Evolutionary conservation across 805 yeast genomes (phyloP).

Genomic region (Monosporozyma solicola): DNA sequence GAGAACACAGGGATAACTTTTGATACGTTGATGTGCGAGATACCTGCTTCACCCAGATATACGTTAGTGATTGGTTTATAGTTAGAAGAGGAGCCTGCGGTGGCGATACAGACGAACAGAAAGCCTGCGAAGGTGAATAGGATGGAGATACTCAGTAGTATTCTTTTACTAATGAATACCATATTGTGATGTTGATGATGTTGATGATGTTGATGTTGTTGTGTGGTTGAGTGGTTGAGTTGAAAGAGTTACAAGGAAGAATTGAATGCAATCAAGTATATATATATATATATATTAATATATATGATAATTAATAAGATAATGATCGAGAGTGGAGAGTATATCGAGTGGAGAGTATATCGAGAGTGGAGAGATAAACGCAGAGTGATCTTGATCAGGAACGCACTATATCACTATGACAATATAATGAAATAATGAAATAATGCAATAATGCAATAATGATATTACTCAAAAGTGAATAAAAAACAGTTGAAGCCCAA

Average conservation of each 20-base stretch:
- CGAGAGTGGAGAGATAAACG: too few species aligned
- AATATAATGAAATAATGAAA: too few species aligned
- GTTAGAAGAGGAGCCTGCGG: constrained; percentile 27
- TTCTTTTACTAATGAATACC: constrained; percentile 3
- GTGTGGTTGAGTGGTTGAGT: not conserved
- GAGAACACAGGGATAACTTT: constrained; percentile 26
- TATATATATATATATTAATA: too few species aligned
- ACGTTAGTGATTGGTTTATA: constrained; percentile 25
- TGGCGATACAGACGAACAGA: constrained; percentile 23
- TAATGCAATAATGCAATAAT: too few species aligned
- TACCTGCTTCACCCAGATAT: constrained; percentile 27
- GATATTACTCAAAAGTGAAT: too few species aligned
- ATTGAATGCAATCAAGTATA: not conserved
- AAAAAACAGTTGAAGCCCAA: too few species aligned
- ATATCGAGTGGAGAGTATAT: too few species aligned
- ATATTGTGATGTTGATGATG: not conserved
- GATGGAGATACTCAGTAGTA: constrained; percentile 3
- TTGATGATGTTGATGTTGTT: not conserved
- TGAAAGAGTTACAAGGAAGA: not conserved
- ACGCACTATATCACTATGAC: too few species aligned
- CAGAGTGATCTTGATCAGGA: too few species aligned
- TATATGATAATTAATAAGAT: too few species aligned
- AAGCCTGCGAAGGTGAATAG: constrained; percentile 22
- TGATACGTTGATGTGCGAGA: constrained; percentile 27
- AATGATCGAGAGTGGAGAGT: too few species aligned